phyloP scores from a whole-genome alignment of 495 filamentous ascomycete species.

The Podospora australis region DNA sequence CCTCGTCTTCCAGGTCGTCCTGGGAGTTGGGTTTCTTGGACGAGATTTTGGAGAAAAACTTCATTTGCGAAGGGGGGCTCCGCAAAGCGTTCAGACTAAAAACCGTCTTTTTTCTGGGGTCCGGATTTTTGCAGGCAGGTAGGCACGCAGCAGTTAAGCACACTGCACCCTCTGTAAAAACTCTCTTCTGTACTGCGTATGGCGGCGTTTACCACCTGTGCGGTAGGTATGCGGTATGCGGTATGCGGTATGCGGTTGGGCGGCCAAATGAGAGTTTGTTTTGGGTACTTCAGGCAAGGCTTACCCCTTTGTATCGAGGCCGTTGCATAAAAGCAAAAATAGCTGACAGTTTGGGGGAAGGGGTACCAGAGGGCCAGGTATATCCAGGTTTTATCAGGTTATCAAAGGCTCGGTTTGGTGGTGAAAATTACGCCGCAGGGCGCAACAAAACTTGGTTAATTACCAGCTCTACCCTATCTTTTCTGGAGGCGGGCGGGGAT shows the following conservation, averaged over 20 bases:
- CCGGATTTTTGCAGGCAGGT: slow-evolving; percentile 15
- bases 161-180: background rate
- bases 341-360: slow-evolving; percentile 7
- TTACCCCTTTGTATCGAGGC: slow-evolving; percentile 20
- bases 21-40: slow-evolving; percentile 43
- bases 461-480: no score
- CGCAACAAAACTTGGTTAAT: no score
- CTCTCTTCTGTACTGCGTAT: no score
- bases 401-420: background rate
- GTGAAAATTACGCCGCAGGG: background rate
- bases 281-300: background rate
- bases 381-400: slow-evolving; percentile 1
- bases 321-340: slow-evolving; percentile 25
- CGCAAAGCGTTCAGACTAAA: slow-evolving; percentile 13
- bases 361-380: slow-evolving; percentile 20
- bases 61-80: slow-evolving; percentile 39
- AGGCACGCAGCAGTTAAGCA: background rate
- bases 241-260: background rate
- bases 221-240: no score
- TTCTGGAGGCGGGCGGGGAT: slow-evolving; percentile 1
- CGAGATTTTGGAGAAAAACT: slow-evolving; percentile 49
- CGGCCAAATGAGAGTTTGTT: slow-evolving; percentile 2
- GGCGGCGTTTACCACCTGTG: no score
- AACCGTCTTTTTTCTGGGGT: slow-evolving; percentile 12
- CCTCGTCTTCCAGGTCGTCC: slow-evolving; percentile 41